Evolutionary conservation across 2,329 filamentous ascomycete genomes (phyloP).

Genomic region (Celoporthe dispersa): DNA sequence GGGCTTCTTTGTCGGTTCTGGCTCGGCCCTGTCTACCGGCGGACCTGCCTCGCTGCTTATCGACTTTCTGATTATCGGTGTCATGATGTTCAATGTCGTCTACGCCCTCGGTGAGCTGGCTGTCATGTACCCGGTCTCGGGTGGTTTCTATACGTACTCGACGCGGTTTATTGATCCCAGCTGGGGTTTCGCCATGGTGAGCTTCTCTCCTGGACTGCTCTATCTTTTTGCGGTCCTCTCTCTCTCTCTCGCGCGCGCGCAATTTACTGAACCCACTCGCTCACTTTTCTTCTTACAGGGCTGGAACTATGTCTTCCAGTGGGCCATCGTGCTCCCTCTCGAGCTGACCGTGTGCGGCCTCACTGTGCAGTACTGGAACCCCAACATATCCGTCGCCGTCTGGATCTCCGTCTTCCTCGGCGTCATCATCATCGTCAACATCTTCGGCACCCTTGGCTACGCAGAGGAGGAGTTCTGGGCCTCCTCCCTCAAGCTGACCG

Average conservation of each 20-base stretch:
- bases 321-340: slow-evolving; percentile 52
- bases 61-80: slow-evolving; percentile 59
- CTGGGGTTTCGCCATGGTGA: slow-evolving; percentile 57
- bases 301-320: slow-evolving; percentile 53
- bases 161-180: slow-evolving; percentile 62
- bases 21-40: slow-evolving; percentile 53
- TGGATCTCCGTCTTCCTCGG: slow-evolving; percentile 62
- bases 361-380: slow-evolving; percentile 55
- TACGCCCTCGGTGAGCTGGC: slow-evolving; percentile 64
- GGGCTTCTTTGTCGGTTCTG: slow-evolving; percentile 66
- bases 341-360: slow-evolving; percentile 54
- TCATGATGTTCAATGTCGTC: slow-evolving; percentile 66
- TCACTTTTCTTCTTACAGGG: slow-evolving; percentile 29
- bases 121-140: slow-evolving; percentile 60
- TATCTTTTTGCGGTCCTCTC: background rate
- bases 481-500: slow-evolving; percentile 59
- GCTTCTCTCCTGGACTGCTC: slow-evolving; percentile 48
- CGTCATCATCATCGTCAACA: slow-evolving; percentile 56
- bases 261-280: too few species aligned
- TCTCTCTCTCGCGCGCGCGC: too few species aligned
- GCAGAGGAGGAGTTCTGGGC: slow-evolving; percentile 66
- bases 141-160: slow-evolving; percentile 62
- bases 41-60: slow-evolving; percentile 50
- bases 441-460: slow-evolving; percentile 61
- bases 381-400: slow-evolving; percentile 49